Conservation (phyloP, 345 rosid species). For the Sonneratia caseolaris region DNA sequence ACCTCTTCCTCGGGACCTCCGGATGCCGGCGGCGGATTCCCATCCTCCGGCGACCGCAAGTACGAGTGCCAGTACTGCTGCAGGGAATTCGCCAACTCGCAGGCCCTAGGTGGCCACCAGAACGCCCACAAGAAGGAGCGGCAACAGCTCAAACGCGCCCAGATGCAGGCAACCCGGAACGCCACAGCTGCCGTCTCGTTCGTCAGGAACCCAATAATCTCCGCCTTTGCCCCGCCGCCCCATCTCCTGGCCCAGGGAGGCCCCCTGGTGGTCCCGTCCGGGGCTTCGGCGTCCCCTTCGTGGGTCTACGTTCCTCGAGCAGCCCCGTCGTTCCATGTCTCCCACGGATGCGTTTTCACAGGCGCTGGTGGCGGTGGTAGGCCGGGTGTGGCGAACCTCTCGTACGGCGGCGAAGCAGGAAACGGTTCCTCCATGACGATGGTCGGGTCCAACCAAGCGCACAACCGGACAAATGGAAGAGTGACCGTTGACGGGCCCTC, state of each 20-base stretch:
- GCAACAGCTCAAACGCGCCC: slow-evolving; percentile 70
- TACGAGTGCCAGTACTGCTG: slow-evolving; percentile 79
- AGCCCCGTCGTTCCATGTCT: slow-evolving; percentile 61
- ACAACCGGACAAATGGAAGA: slow-evolving; percentile 19
- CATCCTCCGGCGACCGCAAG: slow-evolving; percentile 40
- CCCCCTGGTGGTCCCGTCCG: slow-evolving; percentile 31
- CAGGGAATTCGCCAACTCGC: slow-evolving; percentile 71
- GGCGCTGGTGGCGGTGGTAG: slow-evolving; percentile 17
- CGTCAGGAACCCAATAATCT: slow-evolving; percentile 69
- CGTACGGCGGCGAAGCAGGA: slow-evolving; percentile 36
- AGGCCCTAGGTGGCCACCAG: slow-evolving; percentile 77
- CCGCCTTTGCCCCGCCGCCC: slow-evolving; percentile 78
- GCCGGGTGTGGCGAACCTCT: slow-evolving; percentile 25
- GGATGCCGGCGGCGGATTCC: slow-evolving; percentile 19
- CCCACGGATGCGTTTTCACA: slow-evolving; percentile 57
- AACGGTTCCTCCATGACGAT: slow-evolving; percentile 18
- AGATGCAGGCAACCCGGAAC: slow-evolving; percentile 53
- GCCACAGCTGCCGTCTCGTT: slow-evolving; percentile 62
- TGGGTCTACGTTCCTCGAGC: slow-evolving; percentile 87
- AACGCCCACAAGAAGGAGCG: slow-evolving; percentile 83
- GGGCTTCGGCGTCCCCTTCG: slow-evolving; percentile 27
- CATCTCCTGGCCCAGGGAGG: slow-evolving; percentile 51
- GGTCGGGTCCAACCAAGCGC: slow-evolving; percentile 22
- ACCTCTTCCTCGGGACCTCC: slow-evolving; percentile 17
- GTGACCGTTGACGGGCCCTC: slow-evolving; percentile 34